Evolutionary conservation across 306 rosid species (phyloP).

Genomic region (Ormosia emarginata): DNA sequence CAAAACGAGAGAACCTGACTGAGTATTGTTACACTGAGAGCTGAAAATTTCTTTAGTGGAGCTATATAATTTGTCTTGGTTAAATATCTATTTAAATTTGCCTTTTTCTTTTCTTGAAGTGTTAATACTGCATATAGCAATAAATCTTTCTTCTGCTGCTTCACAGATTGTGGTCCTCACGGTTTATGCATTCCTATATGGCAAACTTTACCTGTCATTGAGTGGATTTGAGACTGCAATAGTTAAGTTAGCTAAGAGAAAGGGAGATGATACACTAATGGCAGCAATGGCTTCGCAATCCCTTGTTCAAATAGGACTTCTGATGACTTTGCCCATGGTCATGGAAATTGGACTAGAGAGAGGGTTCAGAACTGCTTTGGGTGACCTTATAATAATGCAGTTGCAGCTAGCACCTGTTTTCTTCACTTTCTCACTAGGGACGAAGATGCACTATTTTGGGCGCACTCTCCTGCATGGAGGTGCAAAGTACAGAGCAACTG

Average conservation of each 20-base stretch:
- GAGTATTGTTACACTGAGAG: neutral
- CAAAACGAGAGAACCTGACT: neutral
- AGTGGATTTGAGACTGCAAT: conserved; percentile 88
- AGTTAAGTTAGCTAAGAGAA: conserved; percentile 57
- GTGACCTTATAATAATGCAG: conserved; percentile 84
- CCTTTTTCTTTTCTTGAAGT: neutral
- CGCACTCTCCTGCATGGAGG: conserved; percentile 95
- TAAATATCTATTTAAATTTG: neutral
- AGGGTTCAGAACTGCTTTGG: conserved; percentile 86
- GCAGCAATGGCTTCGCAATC: conserved; percentile 86
- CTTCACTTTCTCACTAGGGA: conserved; percentile 92
- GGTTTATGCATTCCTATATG: conserved; percentile 75
- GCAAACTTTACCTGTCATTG: conserved; percentile 80
- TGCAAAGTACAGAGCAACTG: conserved; percentile 96
- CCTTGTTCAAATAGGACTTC: conserved; percentile 76
- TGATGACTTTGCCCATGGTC: conserved; percentile 91
- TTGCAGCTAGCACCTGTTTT: conserved; percentile 93
- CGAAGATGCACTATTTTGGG: conserved; percentile 87
- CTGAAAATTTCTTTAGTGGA: neutral
- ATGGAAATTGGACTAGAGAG: conserved; percentile 99
- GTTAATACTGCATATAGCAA: neutral
- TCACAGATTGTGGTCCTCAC: conserved; percentile 76
- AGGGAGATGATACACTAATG: conserved; percentile 58
- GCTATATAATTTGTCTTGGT: neutral
- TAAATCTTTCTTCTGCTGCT: conserved; percentile 28